phyloP scores from a whole-genome alignment of 345 rosid species.

The Aquilaria malaccensis region DNA sequence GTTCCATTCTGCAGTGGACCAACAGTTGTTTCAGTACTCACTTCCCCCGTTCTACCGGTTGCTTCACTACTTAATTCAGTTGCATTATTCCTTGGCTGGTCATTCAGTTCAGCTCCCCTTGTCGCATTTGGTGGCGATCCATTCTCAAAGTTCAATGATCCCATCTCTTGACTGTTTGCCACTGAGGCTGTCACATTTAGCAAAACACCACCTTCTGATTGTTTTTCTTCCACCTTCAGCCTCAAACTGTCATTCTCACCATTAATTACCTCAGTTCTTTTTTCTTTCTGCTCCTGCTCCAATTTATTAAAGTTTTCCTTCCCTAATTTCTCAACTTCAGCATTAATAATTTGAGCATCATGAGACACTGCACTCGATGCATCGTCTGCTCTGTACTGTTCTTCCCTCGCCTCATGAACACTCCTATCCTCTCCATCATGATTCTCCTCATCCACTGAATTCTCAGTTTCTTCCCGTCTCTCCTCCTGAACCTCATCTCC shows the following conservation, averaged over 20 bases:
- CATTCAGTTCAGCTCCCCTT: neutral
- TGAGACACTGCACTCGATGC: slow-evolving; percentile 97
- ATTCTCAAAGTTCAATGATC: slow-evolving; percentile 14
- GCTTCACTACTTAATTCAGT: slow-evolving; percentile 27
- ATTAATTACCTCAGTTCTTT: slow-evolving; percentile 12
- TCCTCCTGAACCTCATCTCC: slow-evolving; percentile 22
- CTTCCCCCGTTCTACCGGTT: slow-evolving; percentile 17
- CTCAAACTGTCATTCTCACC: slow-evolving; percentile 17
- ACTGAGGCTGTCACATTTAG: slow-evolving; percentile 22
- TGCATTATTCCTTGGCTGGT: slow-evolving; percentile 14
- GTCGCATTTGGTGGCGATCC: slow-evolving; percentile 11
- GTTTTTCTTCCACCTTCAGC: slow-evolving; percentile 23
- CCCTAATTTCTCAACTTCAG: slow-evolving; percentile 34
- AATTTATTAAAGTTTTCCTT: slow-evolving; percentile 28
- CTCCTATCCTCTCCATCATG: slow-evolving; percentile 27
- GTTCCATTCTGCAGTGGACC: slow-evolving; percentile 31
- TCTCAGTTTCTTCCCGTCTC: slow-evolving; percentile 25
- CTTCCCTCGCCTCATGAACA: slow-evolving; percentile 76
- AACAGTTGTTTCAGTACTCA: slow-evolving; percentile 16
- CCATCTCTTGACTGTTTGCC: slow-evolving; percentile 19
- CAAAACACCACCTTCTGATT: slow-evolving; percentile 10
- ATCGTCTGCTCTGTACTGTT: slow-evolving; percentile 81
- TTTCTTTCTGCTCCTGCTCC: slow-evolving; percentile 17
- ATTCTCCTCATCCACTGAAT: slow-evolving; percentile 27
- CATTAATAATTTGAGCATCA: slow-evolving; percentile 31